A percentile compares a stretch with the other conserved stretches of the same genome.
phyloP scores from a whole-genome alignment of 257 asterid genomes.

The Gentiana straminea region DNA sequence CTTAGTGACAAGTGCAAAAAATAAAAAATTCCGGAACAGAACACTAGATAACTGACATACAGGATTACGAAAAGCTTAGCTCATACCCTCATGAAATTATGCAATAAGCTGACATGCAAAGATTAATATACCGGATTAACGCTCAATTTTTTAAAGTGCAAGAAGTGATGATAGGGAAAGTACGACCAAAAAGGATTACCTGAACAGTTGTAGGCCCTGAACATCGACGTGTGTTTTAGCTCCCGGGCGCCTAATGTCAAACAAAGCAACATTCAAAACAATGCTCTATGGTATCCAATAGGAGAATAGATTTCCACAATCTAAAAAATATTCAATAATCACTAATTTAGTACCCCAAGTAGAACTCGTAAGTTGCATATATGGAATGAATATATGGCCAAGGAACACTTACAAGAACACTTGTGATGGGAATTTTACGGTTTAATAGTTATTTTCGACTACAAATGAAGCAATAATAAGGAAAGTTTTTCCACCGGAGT shows the following conservation, averaged over 20 bases:
- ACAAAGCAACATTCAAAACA: not conserved
- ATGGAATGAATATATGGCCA: not conserved
- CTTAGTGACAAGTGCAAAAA: not conserved
- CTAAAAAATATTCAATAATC: not conserved
- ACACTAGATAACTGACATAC: too few species aligned
- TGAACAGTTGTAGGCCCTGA: not conserved
- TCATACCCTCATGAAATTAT: too few species aligned
- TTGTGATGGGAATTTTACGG: too few species aligned
- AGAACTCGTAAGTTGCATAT: not conserved
- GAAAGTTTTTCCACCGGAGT: too few species aligned
- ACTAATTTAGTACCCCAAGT: not conserved
- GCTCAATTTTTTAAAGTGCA: not conserved
- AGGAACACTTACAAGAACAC: too few species aligned
- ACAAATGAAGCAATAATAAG: too few species aligned
- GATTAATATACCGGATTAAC: too few species aligned
- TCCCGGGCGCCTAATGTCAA: not conserved
- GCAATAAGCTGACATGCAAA: too few species aligned
- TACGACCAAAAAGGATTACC: not conserved
- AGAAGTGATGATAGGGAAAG: not conserved
- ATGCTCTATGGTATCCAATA: not conserved
- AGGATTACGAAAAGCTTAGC: too few species aligned
- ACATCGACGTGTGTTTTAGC: not conserved
- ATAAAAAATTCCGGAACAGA: not conserved
- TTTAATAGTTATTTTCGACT: too few species aligned
- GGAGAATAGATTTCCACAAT: too few species aligned